Evolutionary conservation across 2,329 filamentous ascomycete species (phyloP).

Genomic region (Polychaeton citri): DNA sequence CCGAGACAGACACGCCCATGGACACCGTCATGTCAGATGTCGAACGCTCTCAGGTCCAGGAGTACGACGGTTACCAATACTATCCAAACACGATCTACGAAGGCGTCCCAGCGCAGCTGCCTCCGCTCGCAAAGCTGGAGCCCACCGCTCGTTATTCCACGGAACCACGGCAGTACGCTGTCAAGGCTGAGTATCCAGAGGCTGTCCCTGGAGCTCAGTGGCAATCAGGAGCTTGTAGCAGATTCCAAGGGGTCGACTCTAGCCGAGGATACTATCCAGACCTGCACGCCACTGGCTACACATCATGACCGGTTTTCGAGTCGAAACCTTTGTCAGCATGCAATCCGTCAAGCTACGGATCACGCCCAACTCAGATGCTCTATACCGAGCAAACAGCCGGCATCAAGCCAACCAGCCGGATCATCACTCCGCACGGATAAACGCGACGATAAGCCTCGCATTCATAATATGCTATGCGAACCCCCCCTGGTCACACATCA

Average conservation of each 20-base stretch:
- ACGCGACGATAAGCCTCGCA: too few relatives aligned
- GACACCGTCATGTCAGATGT: slow-evolving; percentile 28
- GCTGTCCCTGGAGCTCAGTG: slow-evolving; percentile 21
- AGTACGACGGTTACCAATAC: slow-evolving; percentile 33
- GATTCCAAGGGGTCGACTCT: slow-evolving; percentile 33
- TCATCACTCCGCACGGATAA: too few relatives aligned
- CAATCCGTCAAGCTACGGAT: too few relatives aligned
- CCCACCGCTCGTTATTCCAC: slow-evolving; percentile 14
- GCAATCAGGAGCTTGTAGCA: slow-evolving; percentile 26
- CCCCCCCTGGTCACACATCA: too few relatives aligned
- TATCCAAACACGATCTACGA: slow-evolving; percentile 33
- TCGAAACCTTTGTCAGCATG: too few relatives aligned
- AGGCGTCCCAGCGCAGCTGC: slow-evolving; percentile 15
- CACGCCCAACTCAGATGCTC: too few relatives aligned
- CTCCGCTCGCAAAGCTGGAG: slow-evolving; percentile 19
- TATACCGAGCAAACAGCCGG: too few relatives aligned
- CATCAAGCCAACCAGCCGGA: too few relatives aligned
- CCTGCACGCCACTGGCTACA: slow-evolving; percentile 23
- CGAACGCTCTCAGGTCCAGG: slow-evolving; percentile 29
- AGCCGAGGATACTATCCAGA: slow-evolving; percentile 36
- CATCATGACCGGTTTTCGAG: too few relatives aligned
- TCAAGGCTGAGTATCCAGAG: slow-evolving; percentile 31
- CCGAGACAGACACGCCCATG: slow-evolving; percentile 18
- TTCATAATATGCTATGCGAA: too few relatives aligned
- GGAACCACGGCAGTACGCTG: slow-evolving; percentile 19